Evolutionary conservation across 495 filamentous ascomycete species (phyloP).

Genomic region (Penicillium canariense): DNA sequence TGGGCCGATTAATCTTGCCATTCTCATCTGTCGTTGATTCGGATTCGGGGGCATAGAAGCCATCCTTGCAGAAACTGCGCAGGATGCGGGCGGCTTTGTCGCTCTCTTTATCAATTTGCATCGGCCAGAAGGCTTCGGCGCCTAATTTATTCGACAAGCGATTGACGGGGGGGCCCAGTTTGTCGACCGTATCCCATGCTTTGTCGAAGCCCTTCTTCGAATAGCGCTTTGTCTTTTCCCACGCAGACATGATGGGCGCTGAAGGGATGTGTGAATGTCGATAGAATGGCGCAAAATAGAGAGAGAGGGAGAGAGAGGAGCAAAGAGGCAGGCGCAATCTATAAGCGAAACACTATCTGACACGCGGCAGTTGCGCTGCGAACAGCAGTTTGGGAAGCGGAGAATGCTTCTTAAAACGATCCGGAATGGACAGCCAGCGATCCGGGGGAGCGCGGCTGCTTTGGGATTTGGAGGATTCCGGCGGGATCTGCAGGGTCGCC

Average conservation of each 20-base stretch:
- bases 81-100: constrained; percentile 82
- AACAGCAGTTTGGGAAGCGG: constrained; percentile 16
- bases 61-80: constrained; percentile 75
- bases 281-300: not conserved
- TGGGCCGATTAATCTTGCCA: constrained; percentile 53
- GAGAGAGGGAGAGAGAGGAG: not conserved
- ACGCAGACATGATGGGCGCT: constrained; percentile 30
- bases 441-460: not conserved
- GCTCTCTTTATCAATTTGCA: constrained; percentile 72
- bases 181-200: constrained; percentile 51
- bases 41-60: constrained; percentile 53
- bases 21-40: constrained; percentile 26
- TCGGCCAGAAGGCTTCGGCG: constrained; percentile 80
- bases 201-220: constrained; percentile 57
- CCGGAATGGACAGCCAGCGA: constrained; percentile 16
- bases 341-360: constrained; percentile 18
- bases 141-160: constrained; percentile 70
- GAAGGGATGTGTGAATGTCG: not conserved
- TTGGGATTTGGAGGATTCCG: constrained; percentile 13
- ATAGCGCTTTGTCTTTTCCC: constrained; percentile 43
- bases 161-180: constrained; percentile 68
- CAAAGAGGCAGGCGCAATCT: constrained; percentile 8
- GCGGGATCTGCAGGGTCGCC: constrained; percentile 18
- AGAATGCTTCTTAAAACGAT: constrained; percentile 18
- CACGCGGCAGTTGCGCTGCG: constrained; percentile 15